Percentiles rank a stretch among this genome's conserved stretches.
Evolutionary conservation across 768 basidiomycete genomes (phyloP).

Genomic region (Mycena polygramma): DNA sequence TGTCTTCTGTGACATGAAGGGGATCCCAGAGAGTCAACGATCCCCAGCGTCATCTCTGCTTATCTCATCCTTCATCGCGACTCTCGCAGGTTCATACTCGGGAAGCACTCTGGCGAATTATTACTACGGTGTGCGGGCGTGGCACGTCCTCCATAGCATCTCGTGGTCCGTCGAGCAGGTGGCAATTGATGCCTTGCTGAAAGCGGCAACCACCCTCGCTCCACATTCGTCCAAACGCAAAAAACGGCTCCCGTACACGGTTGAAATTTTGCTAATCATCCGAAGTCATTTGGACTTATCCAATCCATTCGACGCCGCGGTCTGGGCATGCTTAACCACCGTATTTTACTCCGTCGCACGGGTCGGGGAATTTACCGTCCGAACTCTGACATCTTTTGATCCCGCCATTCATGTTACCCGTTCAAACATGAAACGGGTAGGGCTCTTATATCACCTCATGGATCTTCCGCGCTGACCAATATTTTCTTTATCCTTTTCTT

Average conservation of each 20-base stretch:
- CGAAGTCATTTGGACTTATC: not conserved
- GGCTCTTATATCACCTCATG: too few relatives aligned
- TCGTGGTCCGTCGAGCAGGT: not conserved
- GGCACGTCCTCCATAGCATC: slow-evolving; percentile 13
- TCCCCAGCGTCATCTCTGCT: not conserved
- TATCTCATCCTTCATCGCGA: not conserved
- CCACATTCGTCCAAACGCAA: not conserved
- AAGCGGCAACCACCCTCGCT: not conserved
- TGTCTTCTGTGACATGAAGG: slow-evolving; percentile 39
- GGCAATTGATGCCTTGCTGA: not conserved
- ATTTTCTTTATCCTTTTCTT: too few relatives aligned
- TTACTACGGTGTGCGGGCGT: not conserved
- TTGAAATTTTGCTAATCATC: not conserved
- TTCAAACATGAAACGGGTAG: not conserved
- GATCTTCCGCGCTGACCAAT: too few relatives aligned
- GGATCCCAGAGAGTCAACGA: not conserved
- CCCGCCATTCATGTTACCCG: not conserved
- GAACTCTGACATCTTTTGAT: slow-evolving; percentile 6
- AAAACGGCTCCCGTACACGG: slow-evolving; percentile 2
- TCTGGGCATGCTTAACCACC: not conserved
- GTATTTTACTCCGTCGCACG: not conserved
- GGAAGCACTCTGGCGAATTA: slow-evolving; percentile 7
- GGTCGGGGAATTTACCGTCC: slow-evolving; percentile 13
- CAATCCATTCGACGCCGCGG: not conserved
- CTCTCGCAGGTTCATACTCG: not conserved